phyloP scores from a whole-genome alignment of 441 rosid genomes.

The Adansonia gregorii region DNA sequence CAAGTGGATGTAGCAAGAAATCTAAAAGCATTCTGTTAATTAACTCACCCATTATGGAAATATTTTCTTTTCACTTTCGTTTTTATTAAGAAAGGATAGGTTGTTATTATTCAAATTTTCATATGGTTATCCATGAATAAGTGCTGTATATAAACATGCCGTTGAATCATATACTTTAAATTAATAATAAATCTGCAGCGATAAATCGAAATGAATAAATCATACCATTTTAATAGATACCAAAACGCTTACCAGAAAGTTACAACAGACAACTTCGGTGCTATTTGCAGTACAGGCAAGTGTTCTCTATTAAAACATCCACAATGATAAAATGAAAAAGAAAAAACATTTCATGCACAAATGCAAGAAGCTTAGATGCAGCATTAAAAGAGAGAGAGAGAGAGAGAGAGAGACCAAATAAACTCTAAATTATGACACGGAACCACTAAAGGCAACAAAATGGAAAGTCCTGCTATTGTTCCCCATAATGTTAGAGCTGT shows the following conservation, averaged over 20 bases:
- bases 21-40: neutral
- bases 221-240: neutral
- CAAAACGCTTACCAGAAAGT: neutral
- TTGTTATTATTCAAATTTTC: neutral
- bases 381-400: neutral
- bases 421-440: neutral
- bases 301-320: neutral
- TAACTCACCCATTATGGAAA: neutral
- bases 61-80: neutral
- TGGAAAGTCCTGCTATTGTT: too few relatives aligned
- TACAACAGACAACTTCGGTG: neutral
- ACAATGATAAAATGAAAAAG: neutral
- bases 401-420: neutral
- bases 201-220: neutral
- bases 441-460: neutral
- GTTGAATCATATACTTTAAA: neutral
- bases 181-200: neutral
- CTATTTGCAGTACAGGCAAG: neutral
- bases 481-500: too few relatives aligned
- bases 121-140: neutral
- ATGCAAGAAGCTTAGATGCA: neutral
- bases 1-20: neutral
- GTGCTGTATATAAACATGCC: neutral
- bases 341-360: neutral
- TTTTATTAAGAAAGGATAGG: neutral